A percentile compares a stretch with the other conserved stretches of the same genome.
Evolutionary conservation across 2,329 filamentous ascomycete species (phyloP).

Genomic region (Claviceps quebecensis): DNA sequence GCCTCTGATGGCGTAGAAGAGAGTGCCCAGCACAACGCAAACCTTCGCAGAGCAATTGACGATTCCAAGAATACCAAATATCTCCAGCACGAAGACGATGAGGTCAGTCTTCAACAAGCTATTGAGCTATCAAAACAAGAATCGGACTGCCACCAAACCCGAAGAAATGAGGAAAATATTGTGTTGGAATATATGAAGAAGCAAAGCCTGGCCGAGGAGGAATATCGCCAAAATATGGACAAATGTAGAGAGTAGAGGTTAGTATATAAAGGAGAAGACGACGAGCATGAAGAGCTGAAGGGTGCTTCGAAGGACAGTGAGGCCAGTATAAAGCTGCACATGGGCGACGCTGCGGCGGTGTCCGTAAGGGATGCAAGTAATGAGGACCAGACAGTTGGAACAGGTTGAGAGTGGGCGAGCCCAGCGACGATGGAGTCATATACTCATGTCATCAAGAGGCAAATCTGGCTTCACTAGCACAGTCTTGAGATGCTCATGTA

Average conservation of each 20-base stretch:
- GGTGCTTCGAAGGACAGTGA: conserved; percentile 31
- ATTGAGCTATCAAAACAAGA: conserved; percentile 31
- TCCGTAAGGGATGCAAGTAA: conserved; percentile 5
- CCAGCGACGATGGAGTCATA: neutral
- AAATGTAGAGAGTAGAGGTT: conserved; percentile 19
- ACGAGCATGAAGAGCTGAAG: conserved; percentile 36
- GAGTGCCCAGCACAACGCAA: too few relatives aligned
- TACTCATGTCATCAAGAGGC: neutral
- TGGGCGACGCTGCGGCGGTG: conserved; percentile 13
- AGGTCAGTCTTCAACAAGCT: conserved; percentile 27
- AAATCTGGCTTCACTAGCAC: too few relatives aligned
- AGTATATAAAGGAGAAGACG: conserved; percentile 24
- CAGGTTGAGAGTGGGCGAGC: neutral
- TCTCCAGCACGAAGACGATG: neutral
- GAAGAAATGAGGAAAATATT: conserved; percentile 53
- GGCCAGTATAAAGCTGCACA: conserved; percentile 18
- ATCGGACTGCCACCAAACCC: conserved; percentile 24
- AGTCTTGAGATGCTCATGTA: too few relatives aligned
- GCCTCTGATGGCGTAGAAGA: too few relatives aligned
- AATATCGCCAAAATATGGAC: conserved; percentile 24
- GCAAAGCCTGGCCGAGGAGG: conserved; percentile 59
- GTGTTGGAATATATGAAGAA: conserved; percentile 65
- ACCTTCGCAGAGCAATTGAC: too few relatives aligned
- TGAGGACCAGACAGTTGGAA: neutral
- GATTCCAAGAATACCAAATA: too few relatives aligned